Evolutionary conservation across 805 yeast genomes (phyloP).

Genomic region (Wickerhamiella kurtzmanii): DNA sequence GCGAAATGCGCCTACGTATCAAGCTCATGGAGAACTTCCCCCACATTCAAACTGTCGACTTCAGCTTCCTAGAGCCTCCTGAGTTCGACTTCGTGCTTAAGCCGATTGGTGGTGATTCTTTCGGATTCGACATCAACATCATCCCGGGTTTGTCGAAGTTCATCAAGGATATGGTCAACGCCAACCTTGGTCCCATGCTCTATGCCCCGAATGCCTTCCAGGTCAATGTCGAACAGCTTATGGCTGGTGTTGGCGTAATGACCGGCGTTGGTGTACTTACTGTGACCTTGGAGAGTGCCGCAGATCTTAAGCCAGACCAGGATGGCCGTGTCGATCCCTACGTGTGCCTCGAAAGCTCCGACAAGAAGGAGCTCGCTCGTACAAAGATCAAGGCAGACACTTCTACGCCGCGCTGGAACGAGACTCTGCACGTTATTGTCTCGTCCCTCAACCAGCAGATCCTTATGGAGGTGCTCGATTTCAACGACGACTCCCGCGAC

Average conservation of each 20-base stretch:
- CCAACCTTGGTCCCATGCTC: slow-evolving; percentile 78
- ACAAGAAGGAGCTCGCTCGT: slow-evolving; percentile 40
- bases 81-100: slow-evolving; percentile 71
- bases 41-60: slow-evolving; percentile 80
- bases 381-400: slow-evolving; percentile 61
- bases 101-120: slow-evolving; percentile 67
- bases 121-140: slow-evolving; percentile 71
- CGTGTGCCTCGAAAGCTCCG: slow-evolving; percentile 48
- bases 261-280: slow-evolving; percentile 80
- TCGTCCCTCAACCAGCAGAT: slow-evolving; percentile 73
- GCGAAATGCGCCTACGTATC: slow-evolving; percentile 63
- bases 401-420: slow-evolving; percentile 68
- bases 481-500: slow-evolving; percentile 66
- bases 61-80: slow-evolving; percentile 77
- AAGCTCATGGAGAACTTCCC: slow-evolving; percentile 88
- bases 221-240: slow-evolving; percentile 76
- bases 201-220: slow-evolving; percentile 88
- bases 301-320: slow-evolving; percentile 48
- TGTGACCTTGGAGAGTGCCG: slow-evolving; percentile 53
- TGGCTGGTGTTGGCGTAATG: slow-evolving; percentile 67
- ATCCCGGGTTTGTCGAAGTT: slow-evolving; percentile 79
- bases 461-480: slow-evolving; percentile 56
- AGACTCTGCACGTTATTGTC: slow-evolving; percentile 57
- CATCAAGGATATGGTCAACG: slow-evolving; percentile 71
- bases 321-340: slow-evolving; percentile 88